These are phyloP conservation scores for Hypoxylon fragiforme DNA, from an alignment of 495 filamentous ascomycete species.

Conservation along the genomic window DNA sequence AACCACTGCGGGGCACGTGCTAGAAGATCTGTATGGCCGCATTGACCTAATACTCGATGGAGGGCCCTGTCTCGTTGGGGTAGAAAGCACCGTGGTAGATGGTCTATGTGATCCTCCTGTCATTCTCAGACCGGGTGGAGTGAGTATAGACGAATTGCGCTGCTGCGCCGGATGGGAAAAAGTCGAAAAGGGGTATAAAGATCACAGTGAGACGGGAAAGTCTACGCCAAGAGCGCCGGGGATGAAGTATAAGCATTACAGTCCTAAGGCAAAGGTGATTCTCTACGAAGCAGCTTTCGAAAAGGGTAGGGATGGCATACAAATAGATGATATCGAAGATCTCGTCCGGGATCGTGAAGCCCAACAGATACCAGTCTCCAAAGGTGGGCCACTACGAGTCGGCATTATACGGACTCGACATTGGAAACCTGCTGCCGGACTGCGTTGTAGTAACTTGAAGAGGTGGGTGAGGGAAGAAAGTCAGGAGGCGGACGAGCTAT, in stretches of 20 bases:
- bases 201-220: conserved; percentile 58
- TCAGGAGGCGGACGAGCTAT: conserved; percentile 32
- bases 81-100: conserved; percentile 97
- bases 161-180: conserved; percentile 78
- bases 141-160: conserved; percentile 83
- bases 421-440: conserved; percentile 44
- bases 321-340: conserved; percentile 22
- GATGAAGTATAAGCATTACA: conserved; percentile 99
- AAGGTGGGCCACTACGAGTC: conserved; percentile 22
- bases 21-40: conserved; percentile 78
- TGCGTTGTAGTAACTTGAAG: conserved; percentile 26
- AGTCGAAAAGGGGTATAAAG: conserved; percentile 73
- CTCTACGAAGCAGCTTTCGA: conserved; percentile 66
- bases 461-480: conserved; percentile 20
- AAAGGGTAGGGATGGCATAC: conserved; percentile 16
- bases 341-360: conserved; percentile 12
- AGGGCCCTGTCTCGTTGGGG: conserved; percentile 80
- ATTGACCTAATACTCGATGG: conserved; percentile 92
- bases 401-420: conserved; percentile 51
- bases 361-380: conserved; percentile 2
- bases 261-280: conserved; percentile 83
- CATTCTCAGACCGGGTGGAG: conserved; percentile 83
- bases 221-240: conserved; percentile 79
- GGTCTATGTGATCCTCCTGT: conserved; percentile 78
- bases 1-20: conserved; percentile 85